A percentile compares a stretch with the other conserved stretches of the same genome.
Conservation (phyloP, 306 rosid genomes). For the Fragaria iinumae region DNA sequence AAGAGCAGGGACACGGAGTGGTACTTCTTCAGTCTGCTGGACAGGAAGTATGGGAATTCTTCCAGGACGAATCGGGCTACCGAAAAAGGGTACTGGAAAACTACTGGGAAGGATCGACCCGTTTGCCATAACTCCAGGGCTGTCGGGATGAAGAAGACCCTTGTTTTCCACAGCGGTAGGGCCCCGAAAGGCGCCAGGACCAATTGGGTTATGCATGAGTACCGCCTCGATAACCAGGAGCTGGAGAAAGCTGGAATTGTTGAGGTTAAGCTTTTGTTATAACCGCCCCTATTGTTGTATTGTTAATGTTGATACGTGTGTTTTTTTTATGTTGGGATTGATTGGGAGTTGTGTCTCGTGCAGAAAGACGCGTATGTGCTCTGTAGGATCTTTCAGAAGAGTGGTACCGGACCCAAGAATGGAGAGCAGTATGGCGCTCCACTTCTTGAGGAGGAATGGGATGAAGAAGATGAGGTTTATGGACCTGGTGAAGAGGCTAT, state of each 20-base stretch:
- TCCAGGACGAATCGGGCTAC: slow-evolving; percentile 90
- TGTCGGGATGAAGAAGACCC: slow-evolving; percentile 92
- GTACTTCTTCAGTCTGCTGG: slow-evolving; percentile 83
- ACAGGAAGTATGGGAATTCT: slow-evolving; percentile 77
- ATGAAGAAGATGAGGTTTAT: slow-evolving; percentile 41
- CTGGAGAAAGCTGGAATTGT: slow-evolving; percentile 49
- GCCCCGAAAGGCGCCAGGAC: slow-evolving; percentile 72
- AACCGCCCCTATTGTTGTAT: background rate
- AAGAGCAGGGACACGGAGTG: slow-evolving; percentile 79
- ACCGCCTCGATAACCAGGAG: slow-evolving; percentile 52
- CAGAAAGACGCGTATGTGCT: slow-evolving; percentile 82
- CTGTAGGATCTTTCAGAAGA: slow-evolving; percentile 93
- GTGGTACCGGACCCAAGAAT: slow-evolving; percentile 89
- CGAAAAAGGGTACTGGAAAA: slow-evolving; percentile 87
- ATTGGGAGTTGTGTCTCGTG: slow-evolving; percentile 28
- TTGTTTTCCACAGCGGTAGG: slow-evolving; percentile 76
- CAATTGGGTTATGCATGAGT: slow-evolving; percentile 99
- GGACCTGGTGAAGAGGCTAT: slow-evolving; percentile 29
- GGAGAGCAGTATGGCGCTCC: slow-evolving; percentile 99
- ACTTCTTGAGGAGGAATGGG: slow-evolving; percentile 86
- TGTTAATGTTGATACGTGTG: background rate
- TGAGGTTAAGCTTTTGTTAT: slow-evolving; percentile 38
- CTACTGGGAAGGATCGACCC: slow-evolving; percentile 84
- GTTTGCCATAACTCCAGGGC: slow-evolving; percentile 30
- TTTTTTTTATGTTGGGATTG: slow-evolving; percentile 17